Evolutionary conservation across 2,329 filamentous ascomycete species (phyloP).

Genomic region (Elsinoe perseae): DNA sequence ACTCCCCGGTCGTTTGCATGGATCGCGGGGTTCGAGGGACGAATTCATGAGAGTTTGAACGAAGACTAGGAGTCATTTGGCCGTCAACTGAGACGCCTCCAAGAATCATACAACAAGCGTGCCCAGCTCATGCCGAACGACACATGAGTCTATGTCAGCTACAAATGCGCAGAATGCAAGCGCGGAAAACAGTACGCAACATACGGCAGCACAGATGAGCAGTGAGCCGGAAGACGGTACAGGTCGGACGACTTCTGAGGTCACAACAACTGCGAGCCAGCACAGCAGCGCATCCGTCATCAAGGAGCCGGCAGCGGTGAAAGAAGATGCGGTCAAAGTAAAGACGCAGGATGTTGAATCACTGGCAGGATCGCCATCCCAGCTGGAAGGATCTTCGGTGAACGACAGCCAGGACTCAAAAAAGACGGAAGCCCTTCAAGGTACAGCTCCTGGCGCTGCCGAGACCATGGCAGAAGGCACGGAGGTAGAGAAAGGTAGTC

Average conservation of each 20-base stretch:
- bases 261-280: too few species aligned
- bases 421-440: not conserved
- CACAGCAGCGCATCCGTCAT: not conserved
- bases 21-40: not conserved
- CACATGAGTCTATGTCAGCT: conserved; percentile 13
- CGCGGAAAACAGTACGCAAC: not conserved
- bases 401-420: not conserved
- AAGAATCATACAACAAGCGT: not conserved
- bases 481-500: not conserved
- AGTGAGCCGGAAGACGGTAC: not conserved
- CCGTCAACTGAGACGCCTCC: not conserved
- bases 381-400: too few species aligned
- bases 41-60: not conserved
- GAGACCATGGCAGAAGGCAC: not conserved
- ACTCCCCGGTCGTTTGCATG: not conserved
- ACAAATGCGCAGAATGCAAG: not conserved
- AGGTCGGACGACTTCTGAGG: not conserved
- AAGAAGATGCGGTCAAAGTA: not conserved
- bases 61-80: not conserved
- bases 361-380: not conserved
- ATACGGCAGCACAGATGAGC: not conserved
- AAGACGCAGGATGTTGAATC: not conserved
- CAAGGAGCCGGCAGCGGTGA: too few species aligned
- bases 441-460: not conserved
- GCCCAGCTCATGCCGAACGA: not conserved